These are phyloP conservation scores for Flaveria brownii DNA, from an alignment of 129 eudicot species.

Conservation along the genomic window DNA sequence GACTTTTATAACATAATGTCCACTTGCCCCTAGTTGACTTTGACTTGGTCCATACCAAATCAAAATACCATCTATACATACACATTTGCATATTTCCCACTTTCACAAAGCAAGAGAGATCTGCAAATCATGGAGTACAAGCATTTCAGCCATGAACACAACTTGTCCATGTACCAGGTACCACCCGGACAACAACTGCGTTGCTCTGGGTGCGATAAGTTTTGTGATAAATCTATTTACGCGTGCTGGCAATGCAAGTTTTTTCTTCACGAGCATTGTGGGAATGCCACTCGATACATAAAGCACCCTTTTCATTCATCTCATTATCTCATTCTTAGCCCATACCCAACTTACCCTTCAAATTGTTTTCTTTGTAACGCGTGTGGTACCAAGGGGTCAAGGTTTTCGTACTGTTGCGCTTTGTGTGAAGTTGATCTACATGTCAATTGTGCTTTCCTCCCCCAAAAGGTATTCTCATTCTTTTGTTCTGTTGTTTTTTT, in stretches of 20 bases:
- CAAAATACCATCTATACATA: slow-evolving; percentile 1
- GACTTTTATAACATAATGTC: slow-evolving; percentile 29
- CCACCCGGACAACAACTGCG: slow-evolving; percentile 45
- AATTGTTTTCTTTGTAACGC: slow-evolving; percentile 60
- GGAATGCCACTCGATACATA: slow-evolving; percentile 55
- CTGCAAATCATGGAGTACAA: slow-evolving; percentile 56
- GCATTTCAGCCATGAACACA: slow-evolving; percentile 74
- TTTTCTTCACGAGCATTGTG: slow-evolving; percentile 75
- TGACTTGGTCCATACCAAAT: slow-evolving; percentile 31
- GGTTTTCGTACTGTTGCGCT: slow-evolving; percentile 58
- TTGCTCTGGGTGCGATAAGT: slow-evolving; percentile 61
- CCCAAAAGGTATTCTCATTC: slow-evolving; percentile 31
- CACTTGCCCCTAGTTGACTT: slow-evolving; percentile 34
- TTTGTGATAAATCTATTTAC: slow-evolving; percentile 40
- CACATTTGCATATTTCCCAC: background rate
- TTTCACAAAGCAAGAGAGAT: slow-evolving; percentile 14
- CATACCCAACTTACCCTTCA: slow-evolving; percentile 62
- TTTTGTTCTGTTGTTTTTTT: background rate
- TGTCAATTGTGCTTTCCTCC: slow-evolving; percentile 60
- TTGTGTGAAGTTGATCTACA: slow-evolving; percentile 71
- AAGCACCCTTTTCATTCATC: slow-evolving; percentile 52
- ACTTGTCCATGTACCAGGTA: slow-evolving; percentile 49
- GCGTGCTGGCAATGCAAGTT: slow-evolving; percentile 64
- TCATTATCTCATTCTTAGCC: slow-evolving; percentile 62
- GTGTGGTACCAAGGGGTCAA: slow-evolving; percentile 48